A percentile compares a stretch with the other conserved stretches of the same genome.
These are phyloP conservation scores for Trypanosoma mega DNA, from an alignment of 208 protist genomes.

Conservation along the genomic window DNA sequence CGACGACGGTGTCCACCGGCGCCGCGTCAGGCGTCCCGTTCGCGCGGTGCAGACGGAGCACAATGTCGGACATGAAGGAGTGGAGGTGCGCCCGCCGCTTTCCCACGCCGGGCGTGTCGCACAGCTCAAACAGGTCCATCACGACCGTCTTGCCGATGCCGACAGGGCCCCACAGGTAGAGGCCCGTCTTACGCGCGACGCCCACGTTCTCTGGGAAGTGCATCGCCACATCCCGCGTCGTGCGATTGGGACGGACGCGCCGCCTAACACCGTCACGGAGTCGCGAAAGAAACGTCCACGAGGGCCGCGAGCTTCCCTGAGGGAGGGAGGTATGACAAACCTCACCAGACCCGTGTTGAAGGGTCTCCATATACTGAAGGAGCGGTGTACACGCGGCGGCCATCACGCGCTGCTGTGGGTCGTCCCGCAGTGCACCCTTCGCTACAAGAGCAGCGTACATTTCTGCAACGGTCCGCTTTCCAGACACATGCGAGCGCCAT, in stretches of 20 bases:
- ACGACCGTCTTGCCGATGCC: slow-evolving; percentile 95
- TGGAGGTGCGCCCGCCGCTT: slow-evolving; percentile 93
- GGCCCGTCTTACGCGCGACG: slow-evolving; percentile 56
- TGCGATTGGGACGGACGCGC: slow-evolving; percentile 23
- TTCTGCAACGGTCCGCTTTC: slow-evolving; percentile 49
- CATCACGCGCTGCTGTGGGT: slow-evolving; percentile 58
- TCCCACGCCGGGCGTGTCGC: slow-evolving; percentile 44
- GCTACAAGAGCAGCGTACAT: slow-evolving; percentile 66
- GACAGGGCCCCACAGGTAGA: slow-evolving; percentile 94
- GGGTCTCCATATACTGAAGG: slow-evolving; percentile 33
- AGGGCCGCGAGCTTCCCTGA: neutral
- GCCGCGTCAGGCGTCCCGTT: slow-evolving; percentile 33
- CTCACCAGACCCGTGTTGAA: neutral
- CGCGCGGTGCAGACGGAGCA: slow-evolving; percentile 52
- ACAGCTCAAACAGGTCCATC: slow-evolving; percentile 92
- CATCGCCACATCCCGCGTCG: slow-evolving; percentile 30
- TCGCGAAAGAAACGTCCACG: neutral
- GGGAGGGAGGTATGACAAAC: slow-evolving; percentile 1
- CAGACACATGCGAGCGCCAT: slow-evolving; percentile 56
- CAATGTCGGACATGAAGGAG: slow-evolving; percentile 92
- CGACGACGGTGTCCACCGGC: slow-evolving; percentile 76
- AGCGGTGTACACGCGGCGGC: slow-evolving; percentile 68
- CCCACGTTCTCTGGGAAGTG: slow-evolving; percentile 58
- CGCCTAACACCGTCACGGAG: neutral
- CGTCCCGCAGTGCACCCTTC: slow-evolving; percentile 55